Base-by-base conservation (phyloP, 345 rosid species). In the Mercurialis annua region DNA sequence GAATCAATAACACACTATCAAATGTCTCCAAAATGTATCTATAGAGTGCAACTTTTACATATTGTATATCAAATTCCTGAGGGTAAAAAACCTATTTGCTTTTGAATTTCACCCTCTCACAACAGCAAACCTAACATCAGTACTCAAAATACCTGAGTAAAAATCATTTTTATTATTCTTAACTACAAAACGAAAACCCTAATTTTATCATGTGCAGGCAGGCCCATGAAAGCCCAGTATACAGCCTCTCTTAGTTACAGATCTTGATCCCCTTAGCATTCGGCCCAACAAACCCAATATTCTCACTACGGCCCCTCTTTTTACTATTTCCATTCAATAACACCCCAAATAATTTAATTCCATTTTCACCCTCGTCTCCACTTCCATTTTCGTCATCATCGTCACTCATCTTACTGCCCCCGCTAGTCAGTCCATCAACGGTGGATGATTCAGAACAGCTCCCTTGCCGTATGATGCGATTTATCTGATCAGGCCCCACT, bases 331-430 rank as follows among this genome's bases (percentile, higher is more conserved):
- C 82, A 68, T 79, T 83, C 85, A 92, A 40, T 90, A 90, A 76
- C 33, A 88, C 98, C 47, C 98, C 98, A 49, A 92, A 92, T 62
- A 92, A 81, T 72, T 90, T 92, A 86, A 84, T 69, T 3, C 80
- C 54, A 14, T 34, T 55, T 3, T 62, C 67, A 44, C 67, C 69
- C 21, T 56, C 51, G 0, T 30, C 56, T 14, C 46, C 29, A 7
- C 26, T 30, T 2, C 36, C 74, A 9, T 26, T 73, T 1, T 59
- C 60, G 8, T 40, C 69, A 6, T 56, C 65, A 2, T 46, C 67
- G 5, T 64, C 55, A 16, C 69, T 61, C 17, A 26, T 64, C 24
- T 16, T 58, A 10, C 0, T 51, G 56, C 70, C 30, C 62, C 75
- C 82, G 40, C 66, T 57, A 12, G 31, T 60, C 27, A 60, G 42